A percentile compares a stretch with the other conserved stretches of the same genome.
Conservation (phyloP, 164 flowering plant species). For the Liriodendron chinense region DNA sequence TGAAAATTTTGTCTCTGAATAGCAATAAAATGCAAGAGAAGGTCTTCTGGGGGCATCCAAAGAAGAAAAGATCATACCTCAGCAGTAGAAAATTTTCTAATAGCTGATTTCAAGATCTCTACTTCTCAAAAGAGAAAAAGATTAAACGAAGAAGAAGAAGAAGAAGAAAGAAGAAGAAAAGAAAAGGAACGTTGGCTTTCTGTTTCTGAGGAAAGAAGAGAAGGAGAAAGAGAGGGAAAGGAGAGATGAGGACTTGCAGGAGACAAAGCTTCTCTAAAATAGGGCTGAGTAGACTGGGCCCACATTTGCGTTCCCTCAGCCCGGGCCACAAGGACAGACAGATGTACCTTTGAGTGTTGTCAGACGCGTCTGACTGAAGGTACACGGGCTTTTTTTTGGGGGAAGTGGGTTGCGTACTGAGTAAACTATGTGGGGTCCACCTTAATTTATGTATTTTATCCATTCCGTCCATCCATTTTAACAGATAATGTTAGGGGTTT, state of each 20-base stretch:
- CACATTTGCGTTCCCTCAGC: neutral
- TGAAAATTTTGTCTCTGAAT: neutral
- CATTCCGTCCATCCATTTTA: too few relatives aligned
- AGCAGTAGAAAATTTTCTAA: neutral
- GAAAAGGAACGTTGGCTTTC: neutral
- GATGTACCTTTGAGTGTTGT: neutral
- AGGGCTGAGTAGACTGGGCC: neutral
- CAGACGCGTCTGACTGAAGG: neutral
- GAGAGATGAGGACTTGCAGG: neutral
- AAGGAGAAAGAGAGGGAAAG: neutral
- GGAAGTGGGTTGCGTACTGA: too few relatives aligned
- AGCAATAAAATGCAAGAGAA: neutral
- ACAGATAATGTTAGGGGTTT: too few relatives aligned
- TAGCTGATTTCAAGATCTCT: neutral
- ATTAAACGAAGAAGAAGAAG: too few relatives aligned
- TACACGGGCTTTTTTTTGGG: too few relatives aligned
- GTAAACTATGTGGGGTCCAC: too few relatives aligned
- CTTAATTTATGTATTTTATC: too few relatives aligned
- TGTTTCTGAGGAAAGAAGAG: neutral
- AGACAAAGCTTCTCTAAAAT: neutral
- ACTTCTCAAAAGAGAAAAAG: neutral
- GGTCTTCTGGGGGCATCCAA: neutral
- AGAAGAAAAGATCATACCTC: neutral
- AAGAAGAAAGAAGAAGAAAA: too few relatives aligned
- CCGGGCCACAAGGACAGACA: neutral